These are phyloP conservation scores for Onygenales sp. DNA, from an alignment of 2,329 filamentous ascomycete species.

Conservation along the genomic window DNA sequence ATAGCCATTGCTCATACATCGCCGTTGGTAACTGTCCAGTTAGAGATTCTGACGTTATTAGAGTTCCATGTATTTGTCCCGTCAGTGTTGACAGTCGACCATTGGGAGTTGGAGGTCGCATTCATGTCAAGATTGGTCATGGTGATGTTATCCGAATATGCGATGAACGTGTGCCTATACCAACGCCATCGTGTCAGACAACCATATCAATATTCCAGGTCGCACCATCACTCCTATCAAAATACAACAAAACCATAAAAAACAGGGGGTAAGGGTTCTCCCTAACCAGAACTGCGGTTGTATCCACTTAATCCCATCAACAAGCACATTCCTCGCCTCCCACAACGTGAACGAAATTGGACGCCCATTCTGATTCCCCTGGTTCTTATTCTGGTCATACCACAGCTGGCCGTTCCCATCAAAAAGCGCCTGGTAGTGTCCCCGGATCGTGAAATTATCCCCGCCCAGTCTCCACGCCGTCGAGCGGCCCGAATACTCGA, in stretches of 20 bases:
- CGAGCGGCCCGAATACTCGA: background rate
- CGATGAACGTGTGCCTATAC: background rate
- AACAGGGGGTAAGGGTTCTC: background rate
- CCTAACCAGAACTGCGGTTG: background rate
- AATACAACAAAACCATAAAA: background rate
- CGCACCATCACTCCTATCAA: too few relatives aligned
- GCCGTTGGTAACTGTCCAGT: background rate
- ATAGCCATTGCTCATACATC: background rate
- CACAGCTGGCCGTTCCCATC: background rate
- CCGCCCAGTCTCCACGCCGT: background rate
- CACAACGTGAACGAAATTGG: background rate
- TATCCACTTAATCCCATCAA: background rate
- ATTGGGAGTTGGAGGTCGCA: background rate
- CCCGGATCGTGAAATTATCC: background rate
- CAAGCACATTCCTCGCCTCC: background rate
- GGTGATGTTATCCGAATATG: background rate
- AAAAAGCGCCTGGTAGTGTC: background rate
- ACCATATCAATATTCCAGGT: too few relatives aligned
- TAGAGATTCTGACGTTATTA: background rate
- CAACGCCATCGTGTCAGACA: background rate
- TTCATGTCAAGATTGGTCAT: background rate
- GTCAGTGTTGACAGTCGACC: background rate
- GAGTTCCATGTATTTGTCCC: background rate
- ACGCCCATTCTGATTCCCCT: background rate
- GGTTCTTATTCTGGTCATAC: background rate